Base-by-base conservation (phyloP, 345 rosid species). In the Aethionema arabicum region DNA sequence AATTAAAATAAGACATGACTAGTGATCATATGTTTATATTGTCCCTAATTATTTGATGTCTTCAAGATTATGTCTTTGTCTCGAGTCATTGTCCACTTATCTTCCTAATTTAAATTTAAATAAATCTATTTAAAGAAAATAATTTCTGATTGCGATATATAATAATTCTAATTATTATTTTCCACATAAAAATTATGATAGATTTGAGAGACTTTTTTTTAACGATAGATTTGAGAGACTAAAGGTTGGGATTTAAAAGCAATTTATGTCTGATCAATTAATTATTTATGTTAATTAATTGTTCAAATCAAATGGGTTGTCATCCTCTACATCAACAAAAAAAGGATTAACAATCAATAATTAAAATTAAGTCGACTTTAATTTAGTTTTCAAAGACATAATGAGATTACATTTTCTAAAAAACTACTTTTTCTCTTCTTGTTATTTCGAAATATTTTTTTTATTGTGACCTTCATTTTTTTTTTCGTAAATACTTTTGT, bases 11-110 rank as follows among this genome's bases (percentile, higher is more conserved):
- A 44, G 51, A 75, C 59, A 60, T 52, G 64, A 70, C 54, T 55
- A 55, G 63, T 70, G 67, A 21, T 21, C 72, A 72, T 72, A 63
- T 72, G 76, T 66, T 65, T 65, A 66, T 65, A 62, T 56, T 72
- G 71, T 72, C 76, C 8, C 67, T 66, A 60, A 72, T 61, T 72
- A 72, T 52, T 52, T 38, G 53, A 59, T 32, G 30, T 51, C 72
- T 38, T 46, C 32, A 52, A 52, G 67, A 72, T 66, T 53, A 31
- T 53, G 76, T 72, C 72, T 59, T 40, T 66, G 58, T 66, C 67
- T 59, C 46, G 13, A n/a, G 67, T 66, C 76, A 66, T 11, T 59
- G 72, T 59, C 63, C 62, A 59, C 66, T 72, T 72, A 58, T 65
- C 65, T 71, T 52, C 64, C 61, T 57, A 32, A 59, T 65, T 65